These are phyloP conservation scores for Clarkia xantiana DNA, from an alignment of 345 rosid species.

Conservation along the genomic window DNA sequence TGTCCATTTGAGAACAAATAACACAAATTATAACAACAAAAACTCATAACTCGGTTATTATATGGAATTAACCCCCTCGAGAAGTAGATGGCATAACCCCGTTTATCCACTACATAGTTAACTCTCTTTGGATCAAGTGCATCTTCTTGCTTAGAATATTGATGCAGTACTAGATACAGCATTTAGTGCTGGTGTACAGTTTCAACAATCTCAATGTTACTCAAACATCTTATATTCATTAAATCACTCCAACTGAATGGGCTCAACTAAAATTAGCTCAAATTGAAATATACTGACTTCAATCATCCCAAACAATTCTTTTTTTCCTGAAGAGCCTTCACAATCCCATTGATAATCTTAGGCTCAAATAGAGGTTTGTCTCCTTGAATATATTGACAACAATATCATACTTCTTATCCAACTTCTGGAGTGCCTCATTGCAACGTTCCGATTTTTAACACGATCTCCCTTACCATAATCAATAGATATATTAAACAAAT, in stretches of 20 bases:
- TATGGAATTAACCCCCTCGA: conserved; percentile 85
- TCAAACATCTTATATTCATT: too few relatives aligned
- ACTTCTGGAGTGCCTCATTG: conserved; percentile 23
- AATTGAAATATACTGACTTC: too few relatives aligned
- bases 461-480: too few relatives aligned
- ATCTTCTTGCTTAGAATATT: conserved; percentile 76
- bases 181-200: conserved; percentile 58
- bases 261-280: too few relatives aligned
- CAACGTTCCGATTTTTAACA: conserved; percentile 1
- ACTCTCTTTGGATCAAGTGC: conserved; percentile 86
- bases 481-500: too few relatives aligned
- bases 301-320: too few relatives aligned
- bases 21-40: too few relatives aligned
- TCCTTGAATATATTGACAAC: conserved; percentile 4
- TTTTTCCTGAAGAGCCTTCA: conserved; percentile 2
- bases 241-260: too few relatives aligned
- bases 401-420: conserved; percentile 21
- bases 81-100: conserved; percentile 79
- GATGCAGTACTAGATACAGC: conserved; percentile 94
- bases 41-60: conserved; percentile 46
- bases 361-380: conserved; percentile 37
- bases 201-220: too few relatives aligned
- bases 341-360: not conserved
- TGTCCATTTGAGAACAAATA: not conserved
- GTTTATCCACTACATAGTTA: conserved; percentile 72